A percentile compares a stretch with the other conserved stretches of the same genome.
Evolutionary conservation across 768 basidiomycete species (phyloP).

Genomic region (Podaxis sp.): DNA sequence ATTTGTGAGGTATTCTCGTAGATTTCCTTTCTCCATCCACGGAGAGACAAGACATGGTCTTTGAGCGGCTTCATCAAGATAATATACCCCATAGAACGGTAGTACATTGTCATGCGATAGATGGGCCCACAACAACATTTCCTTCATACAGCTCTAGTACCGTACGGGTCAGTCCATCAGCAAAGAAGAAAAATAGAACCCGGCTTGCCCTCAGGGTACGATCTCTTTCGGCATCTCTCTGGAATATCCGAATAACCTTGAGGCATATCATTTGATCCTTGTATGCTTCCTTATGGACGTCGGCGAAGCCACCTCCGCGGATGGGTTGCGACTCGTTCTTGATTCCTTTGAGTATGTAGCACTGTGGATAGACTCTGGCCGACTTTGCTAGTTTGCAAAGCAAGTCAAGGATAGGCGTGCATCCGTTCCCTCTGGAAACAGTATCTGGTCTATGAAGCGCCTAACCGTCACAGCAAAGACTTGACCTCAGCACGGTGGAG

Average conservation of each 20-base stretch:
- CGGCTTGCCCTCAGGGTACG: background rate
- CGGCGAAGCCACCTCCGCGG: conserved; percentile 1
- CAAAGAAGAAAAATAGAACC: background rate
- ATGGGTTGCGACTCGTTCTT: background rate
- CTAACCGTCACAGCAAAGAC: background rate
- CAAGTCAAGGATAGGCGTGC: background rate
- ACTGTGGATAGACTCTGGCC: background rate
- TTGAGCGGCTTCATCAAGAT: conserved; percentile 4
- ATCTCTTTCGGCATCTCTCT: background rate
- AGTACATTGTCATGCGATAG: conserved; percentile 34
- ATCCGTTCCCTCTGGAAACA: background rate
- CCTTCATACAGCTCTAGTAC: conserved; percentile 9
- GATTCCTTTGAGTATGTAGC: background rate
- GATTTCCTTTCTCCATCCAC: conserved; percentile 22
- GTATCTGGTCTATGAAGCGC: background rate
- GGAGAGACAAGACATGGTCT: conserved; percentile 21
- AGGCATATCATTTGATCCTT: background rate
- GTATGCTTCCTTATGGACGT: background rate
- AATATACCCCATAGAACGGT: conserved; percentile 33
- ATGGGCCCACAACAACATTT: conserved; percentile 34
- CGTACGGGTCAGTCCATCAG: background rate
- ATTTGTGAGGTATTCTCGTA: conserved; percentile 16
- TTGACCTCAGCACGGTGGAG: background rate
- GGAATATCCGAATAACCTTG: conserved; percentile 14
- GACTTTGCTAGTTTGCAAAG: conserved; percentile 6